Evolutionary conservation across 352 stramenopile genomes (phyloP), one percentile per base, ranked within the genome.

Genomic region (Globisporangium camurandrum): DNA sequence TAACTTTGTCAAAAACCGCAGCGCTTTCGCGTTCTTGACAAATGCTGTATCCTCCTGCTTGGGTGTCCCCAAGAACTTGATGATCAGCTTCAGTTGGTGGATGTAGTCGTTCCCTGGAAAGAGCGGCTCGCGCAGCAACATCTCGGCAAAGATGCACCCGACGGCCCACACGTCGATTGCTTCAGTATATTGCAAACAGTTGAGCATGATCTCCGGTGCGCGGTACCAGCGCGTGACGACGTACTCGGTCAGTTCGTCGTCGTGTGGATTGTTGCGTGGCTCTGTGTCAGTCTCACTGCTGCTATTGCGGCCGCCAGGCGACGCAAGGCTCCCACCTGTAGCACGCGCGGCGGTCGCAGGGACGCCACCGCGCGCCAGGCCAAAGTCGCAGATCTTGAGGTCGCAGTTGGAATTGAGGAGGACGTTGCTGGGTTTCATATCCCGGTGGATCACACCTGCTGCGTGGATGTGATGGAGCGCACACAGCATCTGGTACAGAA

Each of bases 101-200:
- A 89, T 79, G 61, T 88, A 91, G 59, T 91, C 80, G 33, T 91
- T 85, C 44, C 80, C 80, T 3, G 76, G 92, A 57, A 99, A 99
- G 30, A 98, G 82, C 41, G 96, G 95, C 62, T 98, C 97, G 34
- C 96, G 78, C 33, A 87, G 60, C 17, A 99, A 80, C 57, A 99
- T 91, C 71, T 99, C 97, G 16, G 91, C 97, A 60, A 99, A 98
- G 55, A 99, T 99, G 61, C 97, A 99, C 17, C 96, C 97, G 19
- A 97, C 92, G 48, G 80, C 84, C 92, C 92, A 98, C 16, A 98
- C 63, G 59, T 98, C 92, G 51, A 98, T 90, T 20, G 88, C 81
- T 56, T 95, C 86, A 3, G 85, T 94, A 67, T 99, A 99, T 31
- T 98, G 71, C 37, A 97, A 77, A 56, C 87, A 98, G 22, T 93